Evolutionary conservation across 2,329 filamentous ascomycete genomes (phyloP).

Genomic region (Penicillium sp.): DNA sequence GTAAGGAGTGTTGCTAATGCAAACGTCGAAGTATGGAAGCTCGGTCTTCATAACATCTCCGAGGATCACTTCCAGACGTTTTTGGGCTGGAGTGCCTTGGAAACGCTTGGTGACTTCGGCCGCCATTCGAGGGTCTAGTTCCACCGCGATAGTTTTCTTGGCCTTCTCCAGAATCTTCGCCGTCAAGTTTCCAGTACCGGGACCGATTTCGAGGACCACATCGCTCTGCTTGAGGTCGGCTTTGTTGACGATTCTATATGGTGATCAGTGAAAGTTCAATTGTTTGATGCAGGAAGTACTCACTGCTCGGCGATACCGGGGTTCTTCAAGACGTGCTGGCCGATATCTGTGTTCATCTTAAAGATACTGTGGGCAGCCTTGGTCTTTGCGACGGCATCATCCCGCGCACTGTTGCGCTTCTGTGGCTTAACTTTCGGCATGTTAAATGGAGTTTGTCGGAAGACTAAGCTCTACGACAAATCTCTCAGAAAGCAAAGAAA

Average conservation of each 20-base stretch:
- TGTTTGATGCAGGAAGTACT: slow-evolving; percentile 24
- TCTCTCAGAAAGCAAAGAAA: not conserved
- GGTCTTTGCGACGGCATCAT: slow-evolving; percentile 45
- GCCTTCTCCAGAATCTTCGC: slow-evolving; percentile 83
- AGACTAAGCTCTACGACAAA: not conserved
- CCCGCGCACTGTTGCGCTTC: slow-evolving; percentile 50
- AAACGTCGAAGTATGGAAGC: slow-evolving; percentile 73
- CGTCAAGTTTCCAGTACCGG: slow-evolving; percentile 84
- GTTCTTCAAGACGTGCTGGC: slow-evolving; percentile 90
- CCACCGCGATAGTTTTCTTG: slow-evolving; percentile 77
- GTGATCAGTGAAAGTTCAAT: not conserved
- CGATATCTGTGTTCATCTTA: slow-evolving; percentile 91
- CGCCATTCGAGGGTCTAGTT: slow-evolving; percentile 94
- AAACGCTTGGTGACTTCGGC: slow-evolving; percentile 92
- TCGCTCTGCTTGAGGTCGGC: slow-evolving; percentile 85
- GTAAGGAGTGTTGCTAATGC: slow-evolving; percentile 73
- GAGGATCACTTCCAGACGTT: slow-evolving; percentile 78
- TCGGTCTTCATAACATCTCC: slow-evolving; percentile 92
- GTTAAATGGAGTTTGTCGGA: slow-evolving; percentile 9
- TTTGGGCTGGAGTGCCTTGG: slow-evolving; percentile 78
- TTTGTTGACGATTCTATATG: slow-evolving; percentile 66
- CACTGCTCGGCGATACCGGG: slow-evolving; percentile 68
- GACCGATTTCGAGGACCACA: slow-evolving; percentile 83
- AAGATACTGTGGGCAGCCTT: slow-evolving; percentile 74
- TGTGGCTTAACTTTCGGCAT: slow-evolving; percentile 55